phyloP scores from a whole-genome alignment of 169 alveolate species.

The Plasmodium gaboni region DNA sequence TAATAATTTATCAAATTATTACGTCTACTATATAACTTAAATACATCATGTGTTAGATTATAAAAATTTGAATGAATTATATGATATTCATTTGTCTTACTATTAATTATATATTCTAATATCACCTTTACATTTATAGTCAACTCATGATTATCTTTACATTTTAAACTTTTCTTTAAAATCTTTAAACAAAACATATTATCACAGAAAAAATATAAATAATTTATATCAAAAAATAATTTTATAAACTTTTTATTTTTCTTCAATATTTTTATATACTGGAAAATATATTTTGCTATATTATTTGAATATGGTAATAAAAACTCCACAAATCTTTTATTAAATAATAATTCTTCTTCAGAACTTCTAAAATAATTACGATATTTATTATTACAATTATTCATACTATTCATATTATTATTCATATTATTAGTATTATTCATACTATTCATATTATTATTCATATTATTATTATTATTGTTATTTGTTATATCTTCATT shows the following conservation, averaged over 20 bases:
- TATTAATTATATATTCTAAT: constrained; percentile 31
- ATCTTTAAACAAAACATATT: constrained; percentile 28
- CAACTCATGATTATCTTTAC: constrained; percentile 27
- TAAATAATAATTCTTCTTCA: constrained; percentile 28
- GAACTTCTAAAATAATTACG: neutral
- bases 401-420: neutral
- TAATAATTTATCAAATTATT: constrained; percentile 47
- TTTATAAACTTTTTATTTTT: constrained; percentile 38
- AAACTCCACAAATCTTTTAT: constrained; percentile 1
- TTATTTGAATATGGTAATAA: constrained; percentile 1
- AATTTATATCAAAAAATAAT: constrained; percentile 47
- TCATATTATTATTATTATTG: too few species aligned
- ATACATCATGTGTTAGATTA: constrained; percentile 40
- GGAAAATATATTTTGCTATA: constrained; percentile 20
- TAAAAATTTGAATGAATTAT: constrained; percentile 46
- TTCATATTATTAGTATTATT: neutral
- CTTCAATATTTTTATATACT: constrained; percentile 53
- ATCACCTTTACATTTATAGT: constrained; percentile 44
- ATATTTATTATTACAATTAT: neutral
- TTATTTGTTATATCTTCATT: too few species aligned
- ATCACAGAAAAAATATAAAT: constrained; percentile 56
- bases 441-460: neutral
- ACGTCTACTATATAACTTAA: constrained; percentile 32
- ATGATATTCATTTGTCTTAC: constrained; percentile 39
- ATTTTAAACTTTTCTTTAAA: constrained; percentile 11